Evolutionary conservation across 176 grass and related monocot genomes (phyloP), one percentile per base, ranked within the genome.

Genomic region (Olyra latifolia): DNA sequence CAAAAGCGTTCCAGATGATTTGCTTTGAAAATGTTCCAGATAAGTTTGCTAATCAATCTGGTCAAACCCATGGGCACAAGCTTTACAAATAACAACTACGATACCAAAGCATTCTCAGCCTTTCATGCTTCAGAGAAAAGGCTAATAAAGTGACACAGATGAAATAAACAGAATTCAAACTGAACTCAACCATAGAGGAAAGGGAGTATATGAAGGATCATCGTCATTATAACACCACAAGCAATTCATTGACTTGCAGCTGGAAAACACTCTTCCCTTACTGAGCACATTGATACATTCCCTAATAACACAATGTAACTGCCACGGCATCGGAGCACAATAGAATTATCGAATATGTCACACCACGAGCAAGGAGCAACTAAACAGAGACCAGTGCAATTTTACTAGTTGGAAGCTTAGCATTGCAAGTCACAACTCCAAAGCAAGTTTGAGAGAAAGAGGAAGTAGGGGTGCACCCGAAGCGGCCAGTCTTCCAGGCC

Each of bases 401-500:
- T 23, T 23, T 17, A 69, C 0, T 67, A 48, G 7, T 25, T 22
- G 0, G 15, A 73, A 70, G 79, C 54, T 62, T 19, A 52, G 55
- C 13, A 62, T 50, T 64, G 52, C 62, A 70, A 71, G 17, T 62
- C 25, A 60, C 35, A 61, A n/a, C 69, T 75, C 12, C 2, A 46
- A 46, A 62, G 23, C 41, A 79, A 84, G 81, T 32, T 74, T 44
- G 17, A 53, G 22, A 4, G 76, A 69, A 55, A 66, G 67, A 23
- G 56, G 24, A 53, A 25, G 27, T 54, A 29, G 39, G 4, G 20
- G 74, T 40, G n/a, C 72, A 94, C 95, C 92, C 92, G 59, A 98
- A 98, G 61, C 92, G 95, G 7, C 95, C 95, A 6, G 95, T 94
- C 82, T 98, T 98, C 95, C 92, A 94, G 2, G 90, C 76, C 92